These are phyloP conservation scores for Chytriomyces sp. DNA, from an alignment of 192 early-diverging fungal genomes.

Conservation along the genomic window DNA sequence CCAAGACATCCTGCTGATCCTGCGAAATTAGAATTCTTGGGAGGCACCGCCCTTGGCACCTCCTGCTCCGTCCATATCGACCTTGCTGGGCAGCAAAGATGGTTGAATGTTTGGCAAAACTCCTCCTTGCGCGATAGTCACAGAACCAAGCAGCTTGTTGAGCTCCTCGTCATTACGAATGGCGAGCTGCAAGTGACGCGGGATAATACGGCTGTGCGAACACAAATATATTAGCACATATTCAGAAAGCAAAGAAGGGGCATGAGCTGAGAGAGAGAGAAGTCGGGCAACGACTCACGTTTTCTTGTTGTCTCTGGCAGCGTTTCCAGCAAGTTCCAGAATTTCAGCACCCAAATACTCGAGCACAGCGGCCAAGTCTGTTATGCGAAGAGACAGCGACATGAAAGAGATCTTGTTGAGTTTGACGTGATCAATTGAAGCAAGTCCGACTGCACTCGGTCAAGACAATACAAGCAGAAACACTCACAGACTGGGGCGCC, in stretches of 20 bases:
- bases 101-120: constrained; percentile 65
- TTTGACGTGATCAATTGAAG: too few species aligned
- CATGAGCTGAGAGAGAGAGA: too few species aligned
- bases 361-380: constrained; percentile 84
- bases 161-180: constrained; percentile 96
- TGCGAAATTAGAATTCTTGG: too few species aligned
- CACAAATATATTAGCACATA: too few species aligned
- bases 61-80: neutral
- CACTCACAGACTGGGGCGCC: constrained; percentile 70
- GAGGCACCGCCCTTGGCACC: constrained; percentile 3
- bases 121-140: constrained; percentile 94
- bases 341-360: constrained; percentile 96
- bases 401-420: too few species aligned
- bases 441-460: too few species aligned
- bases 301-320: constrained; percentile 92
- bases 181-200: constrained; percentile 92
- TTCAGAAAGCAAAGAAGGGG: too few species aligned
- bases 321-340: constrained; percentile 93
- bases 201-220: constrained; percentile 76
- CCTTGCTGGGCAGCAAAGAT: constrained; percentile 29
- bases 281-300: neutral
- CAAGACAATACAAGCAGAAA: too few species aligned
- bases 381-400: too few species aligned
- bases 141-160: constrained; percentile 87
- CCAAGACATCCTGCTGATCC: too few species aligned